A percentile compares a stretch with the other conserved stretches of the same genome.
Conservation (phyloP, 495 filamentous ascomycete genomes). For the Cercophora sp. region DNA sequence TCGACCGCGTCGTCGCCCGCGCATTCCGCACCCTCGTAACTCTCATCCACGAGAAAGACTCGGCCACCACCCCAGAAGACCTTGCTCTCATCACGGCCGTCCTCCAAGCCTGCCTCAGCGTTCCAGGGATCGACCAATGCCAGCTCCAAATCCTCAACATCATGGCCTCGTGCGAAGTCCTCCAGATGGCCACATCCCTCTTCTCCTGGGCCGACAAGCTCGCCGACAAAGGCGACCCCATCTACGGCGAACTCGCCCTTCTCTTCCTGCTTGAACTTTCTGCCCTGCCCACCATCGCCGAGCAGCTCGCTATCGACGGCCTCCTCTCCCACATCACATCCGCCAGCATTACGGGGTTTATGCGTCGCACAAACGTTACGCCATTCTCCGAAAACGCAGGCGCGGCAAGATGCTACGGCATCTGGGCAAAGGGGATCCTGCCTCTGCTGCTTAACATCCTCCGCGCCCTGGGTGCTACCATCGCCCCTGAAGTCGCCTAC, state of each 20-base stretch:
- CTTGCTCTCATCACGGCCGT: slow-evolving; percentile 87
- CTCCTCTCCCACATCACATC: slow-evolving; percentile 71
- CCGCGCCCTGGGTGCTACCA: slow-evolving; percentile 68
- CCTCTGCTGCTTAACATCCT: slow-evolving; percentile 90
- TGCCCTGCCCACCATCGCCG: slow-evolving; percentile 72
- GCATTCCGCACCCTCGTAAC: slow-evolving; percentile 75
- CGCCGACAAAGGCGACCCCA: slow-evolving; percentile 70
- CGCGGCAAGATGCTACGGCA: slow-evolving; percentile 61
- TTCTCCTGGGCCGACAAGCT: slow-evolving; percentile 93
- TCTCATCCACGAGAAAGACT: slow-evolving; percentile 60
- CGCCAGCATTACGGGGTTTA: slow-evolving; percentile 68
- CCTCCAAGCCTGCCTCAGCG: slow-evolving; percentile 71
- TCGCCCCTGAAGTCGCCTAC: slow-evolving; percentile 75
- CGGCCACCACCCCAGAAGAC: slow-evolving; percentile 57
- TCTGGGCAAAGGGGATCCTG: slow-evolving; percentile 85
- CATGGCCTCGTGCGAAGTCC: slow-evolving; percentile 60
- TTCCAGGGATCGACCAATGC: slow-evolving; percentile 61
- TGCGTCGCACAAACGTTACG: slow-evolving; percentile 64
- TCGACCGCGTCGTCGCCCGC: slow-evolving; percentile 71
- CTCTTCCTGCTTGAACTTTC: slow-evolving; percentile 87
- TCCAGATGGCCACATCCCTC: slow-evolving; percentile 77
- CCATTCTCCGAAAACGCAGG: slow-evolving; percentile 58
- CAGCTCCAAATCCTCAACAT: slow-evolving; percentile 63
- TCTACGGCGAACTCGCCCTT: slow-evolving; percentile 87
- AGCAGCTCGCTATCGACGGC: slow-evolving; percentile 82